Evolutionary conservation across 2,329 filamentous ascomycete genomes (phyloP), one percentile per base, ranked within the genome.

Genomic region (Volutella citrinella): DNA sequence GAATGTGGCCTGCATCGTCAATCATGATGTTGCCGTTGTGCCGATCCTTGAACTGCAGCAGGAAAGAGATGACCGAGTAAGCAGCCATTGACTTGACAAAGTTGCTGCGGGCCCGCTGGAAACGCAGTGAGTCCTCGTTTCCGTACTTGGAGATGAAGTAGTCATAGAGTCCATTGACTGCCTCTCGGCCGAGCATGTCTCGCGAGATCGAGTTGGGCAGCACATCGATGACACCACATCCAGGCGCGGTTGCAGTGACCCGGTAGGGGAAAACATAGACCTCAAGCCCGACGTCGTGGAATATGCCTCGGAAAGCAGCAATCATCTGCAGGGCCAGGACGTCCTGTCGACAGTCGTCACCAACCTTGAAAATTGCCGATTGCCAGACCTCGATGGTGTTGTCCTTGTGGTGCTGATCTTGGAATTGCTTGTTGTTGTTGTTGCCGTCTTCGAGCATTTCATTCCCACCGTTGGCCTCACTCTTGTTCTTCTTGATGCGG

Each of bases 21-120:
- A 98, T 82, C 94, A 98, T 98, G 70, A 98, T 98, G 70, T 98
- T 98, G 43, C 93, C 93, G 61, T 98, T 98, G 68, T 98, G 93
- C 4, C 93, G 83, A 60, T 99, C 93, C 64, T 99, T 99, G 81
- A 99, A 97, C 56, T 98, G 94, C 22, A 98, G 70, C 11, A 98
- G 72, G 67, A 95, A 98, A 1, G 88, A 94, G 47, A 98, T 97
- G 54, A 98, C 84, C 13, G 87, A 94, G 69, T 98, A 98, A 10
- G 93, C 94, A 1, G 94, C 93, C 93, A 98, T 97, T 57, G 85
- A 93, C 70, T 98, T 98, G 64, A 98, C 90, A 59, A 99, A 98
- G 64, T 97, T 97, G 66, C 79, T 90, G 43, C 93, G 84, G 10
- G 93, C 93, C 61, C 91, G 84, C 64, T 98, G 94, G 73, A 96